These are phyloP conservation scores for Verruconis gallopava DNA, from an alignment of 2,329 filamentous ascomycete genomes.

Conservation along the genomic window DNA sequence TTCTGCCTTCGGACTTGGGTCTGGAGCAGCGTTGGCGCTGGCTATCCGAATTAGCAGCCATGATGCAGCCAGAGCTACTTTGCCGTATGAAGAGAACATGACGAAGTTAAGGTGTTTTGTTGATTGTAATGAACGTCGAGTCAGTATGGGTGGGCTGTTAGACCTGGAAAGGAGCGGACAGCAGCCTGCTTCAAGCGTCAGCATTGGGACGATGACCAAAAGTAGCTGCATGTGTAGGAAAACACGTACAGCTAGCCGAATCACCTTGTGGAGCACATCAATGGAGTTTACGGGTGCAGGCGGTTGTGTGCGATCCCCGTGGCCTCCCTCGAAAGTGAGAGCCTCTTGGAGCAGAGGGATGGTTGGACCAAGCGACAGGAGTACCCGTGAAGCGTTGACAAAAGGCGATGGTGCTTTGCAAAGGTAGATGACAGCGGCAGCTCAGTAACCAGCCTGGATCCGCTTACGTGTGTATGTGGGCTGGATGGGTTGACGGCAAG, in stretches of 20 bases:
- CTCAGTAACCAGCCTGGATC: neutral
- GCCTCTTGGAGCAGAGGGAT: neutral
- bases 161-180: neutral
- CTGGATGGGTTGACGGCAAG: no score
- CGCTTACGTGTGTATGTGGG: neutral
- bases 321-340: neutral
- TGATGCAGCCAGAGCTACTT: conserved; percentile 2
- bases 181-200: neutral
- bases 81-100: conserved; percentile 3
- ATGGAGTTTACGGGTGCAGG: neutral
- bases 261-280: neutral
- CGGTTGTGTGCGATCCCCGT: neutral
- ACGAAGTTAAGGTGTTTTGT: neutral
- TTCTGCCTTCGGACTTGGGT: neutral
- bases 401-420: neutral
- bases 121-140: no score
- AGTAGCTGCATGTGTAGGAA: neutral
- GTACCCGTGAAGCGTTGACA: neutral
- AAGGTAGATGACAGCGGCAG: neutral
- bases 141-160: neutral
- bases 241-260: neutral
- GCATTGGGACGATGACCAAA: neutral
- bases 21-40: neutral
- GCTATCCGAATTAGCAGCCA: neutral
- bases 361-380: neutral